These are phyloP conservation scores for Striga asiatica DNA, from an alignment of 257 asterid genomes.

Conservation along the genomic window DNA sequence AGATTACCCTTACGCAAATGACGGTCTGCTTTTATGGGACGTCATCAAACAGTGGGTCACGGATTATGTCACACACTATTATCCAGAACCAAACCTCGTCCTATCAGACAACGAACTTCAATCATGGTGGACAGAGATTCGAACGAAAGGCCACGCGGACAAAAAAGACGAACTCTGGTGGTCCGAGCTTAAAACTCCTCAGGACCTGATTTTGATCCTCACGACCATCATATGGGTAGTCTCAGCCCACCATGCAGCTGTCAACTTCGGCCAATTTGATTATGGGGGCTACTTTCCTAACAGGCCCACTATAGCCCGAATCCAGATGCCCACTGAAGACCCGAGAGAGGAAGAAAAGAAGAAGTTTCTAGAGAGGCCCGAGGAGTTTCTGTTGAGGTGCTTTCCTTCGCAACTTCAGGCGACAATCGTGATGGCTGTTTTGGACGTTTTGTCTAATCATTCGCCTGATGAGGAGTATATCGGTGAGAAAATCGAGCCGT, in stretches of 20 bases:
- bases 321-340: constrained; percentile 51
- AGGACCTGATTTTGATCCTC: constrained; percentile 38
- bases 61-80: constrained; percentile 38
- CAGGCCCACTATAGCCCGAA: constrained; percentile 52
- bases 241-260: constrained; percentile 77
- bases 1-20: constrained; percentile 74
- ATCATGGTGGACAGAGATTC: no score
- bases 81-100: constrained; percentile 24
- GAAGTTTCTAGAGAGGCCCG: constrained; percentile 28
- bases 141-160: no score
- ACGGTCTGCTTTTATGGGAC: constrained; percentile 62
- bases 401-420: constrained; percentile 71
- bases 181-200: constrained; percentile 43
- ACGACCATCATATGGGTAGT: constrained; percentile 62
- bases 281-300: constrained; percentile 63
- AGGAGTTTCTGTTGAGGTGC: constrained; percentile 27
- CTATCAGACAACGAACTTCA: constrained; percentile 44
- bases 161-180: no score
- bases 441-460: constrained; percentile 58
- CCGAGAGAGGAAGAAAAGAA: constrained; percentile 29
- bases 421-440: constrained; percentile 28
- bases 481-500: no score
- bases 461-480: no score
- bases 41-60: no score
- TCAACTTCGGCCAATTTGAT: constrained; percentile 65